Evolutionary conservation across 371 early-diverging fungal species (phyloP).

Genomic region (Mucor plumbeus): DNA sequence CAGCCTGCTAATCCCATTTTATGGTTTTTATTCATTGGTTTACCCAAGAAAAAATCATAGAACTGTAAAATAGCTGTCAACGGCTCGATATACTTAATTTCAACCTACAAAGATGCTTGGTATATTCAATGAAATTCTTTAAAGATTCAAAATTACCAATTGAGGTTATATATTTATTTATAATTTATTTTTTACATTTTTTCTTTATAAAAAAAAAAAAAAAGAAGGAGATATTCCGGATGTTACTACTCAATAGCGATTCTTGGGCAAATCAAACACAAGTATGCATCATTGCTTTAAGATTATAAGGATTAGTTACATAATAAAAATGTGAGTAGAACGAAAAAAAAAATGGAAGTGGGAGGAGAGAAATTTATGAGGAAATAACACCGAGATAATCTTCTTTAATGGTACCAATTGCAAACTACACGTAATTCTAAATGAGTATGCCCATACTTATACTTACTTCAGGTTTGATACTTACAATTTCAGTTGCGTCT

Average conservation of each 20-base stretch:
- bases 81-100: too few species aligned
- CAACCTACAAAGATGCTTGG: too few species aligned
- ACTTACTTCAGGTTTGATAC: constrained; percentile 24
- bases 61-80: too few species aligned
- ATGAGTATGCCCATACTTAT: background rate
- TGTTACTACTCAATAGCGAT: background rate
- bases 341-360: too few species aligned
- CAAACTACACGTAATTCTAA: constrained; percentile 60
- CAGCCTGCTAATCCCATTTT: too few species aligned
- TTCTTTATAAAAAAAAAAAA: constrained; percentile 3
- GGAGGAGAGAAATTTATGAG: constrained; percentile 24
- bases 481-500: constrained; percentile 94
- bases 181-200: constrained; percentile 2
- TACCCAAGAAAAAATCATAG: too few species aligned
- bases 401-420: constrained; percentile 95
- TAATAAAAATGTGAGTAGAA: background rate
- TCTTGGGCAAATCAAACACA: background rate
- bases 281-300: background rate
- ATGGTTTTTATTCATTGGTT: too few species aligned
- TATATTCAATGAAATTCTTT: too few species aligned
- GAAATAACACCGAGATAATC: constrained; percentile 87
- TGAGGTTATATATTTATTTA: background rate
- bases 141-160: too few species aligned
- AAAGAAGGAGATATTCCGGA: background rate
- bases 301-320: background rate